Conservation (phyloP, 805 yeast species). For the Wickerhamiella sergipiensis region DNA sequence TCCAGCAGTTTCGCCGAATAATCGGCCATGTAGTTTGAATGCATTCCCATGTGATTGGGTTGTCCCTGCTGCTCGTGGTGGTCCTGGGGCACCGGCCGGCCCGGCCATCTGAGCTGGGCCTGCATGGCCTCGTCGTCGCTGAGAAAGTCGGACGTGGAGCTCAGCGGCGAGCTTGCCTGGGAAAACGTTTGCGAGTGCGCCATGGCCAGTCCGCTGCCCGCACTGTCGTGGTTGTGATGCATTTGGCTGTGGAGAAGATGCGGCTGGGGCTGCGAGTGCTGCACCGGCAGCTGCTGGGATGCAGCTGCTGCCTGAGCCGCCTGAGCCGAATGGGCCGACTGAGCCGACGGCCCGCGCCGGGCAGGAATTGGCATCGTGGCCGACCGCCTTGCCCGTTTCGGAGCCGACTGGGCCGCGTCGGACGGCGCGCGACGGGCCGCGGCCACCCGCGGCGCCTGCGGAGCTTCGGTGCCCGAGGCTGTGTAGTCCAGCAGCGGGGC, state of each 20-base stretch:
- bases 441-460: constrained; percentile 49
- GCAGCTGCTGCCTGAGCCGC: no score
- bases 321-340: background rate
- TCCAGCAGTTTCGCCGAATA: constrained; percentile 36
- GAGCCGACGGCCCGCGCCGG: background rate
- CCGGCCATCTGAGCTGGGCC: background rate
- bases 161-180: constrained; percentile 7
- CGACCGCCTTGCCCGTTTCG: constrained; percentile 13
- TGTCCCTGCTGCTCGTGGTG: background rate
- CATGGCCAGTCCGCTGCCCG: background rate
- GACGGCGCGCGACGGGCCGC: constrained; percentile 25
- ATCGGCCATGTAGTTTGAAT: constrained; percentile 21
- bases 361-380: constrained; percentile 1
- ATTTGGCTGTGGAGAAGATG: background rate
- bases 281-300: no score
- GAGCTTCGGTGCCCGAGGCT: constrained; percentile 23
- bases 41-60: background rate
- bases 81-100: background rate
- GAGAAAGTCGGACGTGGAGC: constrained; percentile 13
- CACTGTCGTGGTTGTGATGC: background rate
- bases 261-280: background rate
- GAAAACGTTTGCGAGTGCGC: background rate
- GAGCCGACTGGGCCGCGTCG: constrained; percentile 11
- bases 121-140: constrained; percentile 8
- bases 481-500: constrained; percentile 52